These are phyloP conservation scores for Hysterangium stoloniferum DNA, from an alignment of 768 basidiomycete species.

Conservation along the genomic window DNA sequence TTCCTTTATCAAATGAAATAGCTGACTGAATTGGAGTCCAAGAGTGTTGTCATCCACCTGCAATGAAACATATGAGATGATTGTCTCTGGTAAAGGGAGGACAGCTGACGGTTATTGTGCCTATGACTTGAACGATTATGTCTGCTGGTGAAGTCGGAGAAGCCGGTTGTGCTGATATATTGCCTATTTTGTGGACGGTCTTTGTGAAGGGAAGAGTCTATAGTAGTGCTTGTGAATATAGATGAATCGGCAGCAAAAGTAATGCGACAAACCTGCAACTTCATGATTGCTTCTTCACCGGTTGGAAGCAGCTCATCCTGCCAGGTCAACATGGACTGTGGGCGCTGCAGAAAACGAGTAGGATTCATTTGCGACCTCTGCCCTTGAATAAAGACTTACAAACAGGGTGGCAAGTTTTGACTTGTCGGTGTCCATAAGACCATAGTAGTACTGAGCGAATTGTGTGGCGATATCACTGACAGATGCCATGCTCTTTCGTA, in stretches of 20 bases:
- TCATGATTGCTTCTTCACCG: slow-evolving; percentile 47
- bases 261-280: slow-evolving; percentile 51
- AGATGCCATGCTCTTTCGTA: slow-evolving; percentile 73
- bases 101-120: slow-evolving; percentile 57
- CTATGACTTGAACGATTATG: slow-evolving; percentile 83
- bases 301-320: slow-evolving; percentile 61
- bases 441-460: slow-evolving; percentile 80
- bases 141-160: slow-evolving; percentile 44
- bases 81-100: not conserved
- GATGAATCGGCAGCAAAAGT: not conserved
- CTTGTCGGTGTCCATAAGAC: slow-evolving; percentile 63
- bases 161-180: slow-evolving; percentile 86
- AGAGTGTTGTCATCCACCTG: slow-evolving; percentile 78
- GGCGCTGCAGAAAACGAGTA: slow-evolving; percentile 46
- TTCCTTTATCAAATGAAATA: slow-evolving; percentile 86
- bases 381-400: slow-evolving; percentile 27
- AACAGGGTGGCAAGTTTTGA: slow-evolving; percentile 44
- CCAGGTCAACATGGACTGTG: slow-evolving; percentile 77
- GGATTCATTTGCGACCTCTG: slow-evolving; percentile 20
- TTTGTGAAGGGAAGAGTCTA: slow-evolving; percentile 74
- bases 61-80: not conserved
- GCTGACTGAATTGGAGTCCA: slow-evolving; percentile 85
- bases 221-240: slow-evolving; percentile 1
- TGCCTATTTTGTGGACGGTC: slow-evolving; percentile 75
- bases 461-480: slow-evolving; percentile 67